Percentiles rank a stretch among this genome's conserved stretches.
Conservation (phyloP, 495 filamentous ascomycete species). For the Letharia columbiana region DNA sequence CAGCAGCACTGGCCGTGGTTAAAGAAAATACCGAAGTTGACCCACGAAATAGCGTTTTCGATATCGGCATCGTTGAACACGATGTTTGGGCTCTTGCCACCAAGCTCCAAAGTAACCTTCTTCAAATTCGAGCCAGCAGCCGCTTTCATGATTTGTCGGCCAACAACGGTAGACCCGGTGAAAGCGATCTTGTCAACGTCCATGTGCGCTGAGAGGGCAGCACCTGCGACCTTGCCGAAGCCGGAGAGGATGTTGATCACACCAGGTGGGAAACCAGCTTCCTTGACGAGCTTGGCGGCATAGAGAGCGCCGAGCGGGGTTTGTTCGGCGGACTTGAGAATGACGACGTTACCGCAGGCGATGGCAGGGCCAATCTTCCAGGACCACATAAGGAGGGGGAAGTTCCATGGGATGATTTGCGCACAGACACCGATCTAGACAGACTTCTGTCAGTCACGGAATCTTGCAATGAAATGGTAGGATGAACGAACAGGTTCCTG, state of each 20-base stretch:
- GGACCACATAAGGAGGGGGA: slow-evolving; percentile 92
- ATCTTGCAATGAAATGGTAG: background rate
- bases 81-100: slow-evolving; percentile 97
- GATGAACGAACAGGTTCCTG: slow-evolving; percentile 66
- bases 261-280: slow-evolving; percentile 94
- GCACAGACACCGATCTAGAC: slow-evolving; percentile 75
- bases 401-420: slow-evolving; percentile 98
- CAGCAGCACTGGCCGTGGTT: slow-evolving; percentile 99
- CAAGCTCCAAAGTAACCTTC: slow-evolving; percentile 98
- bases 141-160: slow-evolving; percentile 91
- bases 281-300: slow-evolving; percentile 70
- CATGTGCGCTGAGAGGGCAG: slow-evolving; percentile 90
- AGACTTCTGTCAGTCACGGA: background rate
- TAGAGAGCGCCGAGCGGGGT: slow-evolving; percentile 85
- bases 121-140: slow-evolving; percentile 92
- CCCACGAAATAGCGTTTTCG: slow-evolving; percentile 92
- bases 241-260: slow-evolving; percentile 95
- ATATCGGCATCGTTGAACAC: slow-evolving; percentile 94
- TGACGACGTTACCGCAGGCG: slow-evolving; percentile 78
- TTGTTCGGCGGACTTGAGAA: slow-evolving; percentile 95
- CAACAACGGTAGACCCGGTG: slow-evolving; percentile 87
- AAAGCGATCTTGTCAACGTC: slow-evolving; percentile 98
- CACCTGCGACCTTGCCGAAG: slow-evolving; percentile 81
- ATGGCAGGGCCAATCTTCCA: slow-evolving; percentile 98
- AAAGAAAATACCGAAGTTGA: slow-evolving; percentile 98